Conservation (phyloP, 306 rosid genomes). For the Mucuna pruriens region DNA sequence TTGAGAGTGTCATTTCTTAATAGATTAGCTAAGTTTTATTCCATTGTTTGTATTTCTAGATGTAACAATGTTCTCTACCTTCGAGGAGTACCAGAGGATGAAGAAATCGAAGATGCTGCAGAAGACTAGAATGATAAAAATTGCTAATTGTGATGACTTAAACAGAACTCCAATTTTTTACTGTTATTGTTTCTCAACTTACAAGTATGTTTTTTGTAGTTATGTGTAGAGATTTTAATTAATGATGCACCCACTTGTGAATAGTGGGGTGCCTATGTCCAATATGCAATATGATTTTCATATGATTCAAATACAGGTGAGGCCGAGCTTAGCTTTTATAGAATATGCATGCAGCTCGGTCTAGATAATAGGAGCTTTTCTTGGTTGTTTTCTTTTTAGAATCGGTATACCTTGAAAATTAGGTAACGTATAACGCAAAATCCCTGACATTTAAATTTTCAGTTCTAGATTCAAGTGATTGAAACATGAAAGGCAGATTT, state of each 20-base stretch:
- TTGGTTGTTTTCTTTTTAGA: background rate
- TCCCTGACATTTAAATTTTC: too few species aligned
- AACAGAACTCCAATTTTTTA: background rate
- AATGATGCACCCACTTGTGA: background rate
- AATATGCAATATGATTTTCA: too few species aligned
- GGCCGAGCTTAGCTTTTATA: background rate
- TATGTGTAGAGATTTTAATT: constrained; percentile 38
- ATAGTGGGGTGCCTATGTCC: background rate
- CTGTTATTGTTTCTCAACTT: constrained; percentile 17
- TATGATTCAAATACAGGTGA: background rate
- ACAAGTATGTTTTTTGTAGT: constrained; percentile 18
- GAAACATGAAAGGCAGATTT: too few species aligned
- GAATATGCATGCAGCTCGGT: background rate
- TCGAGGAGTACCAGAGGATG: constrained; percentile 96
- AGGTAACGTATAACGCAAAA: background rate
- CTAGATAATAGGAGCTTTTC: background rate
- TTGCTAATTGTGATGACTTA: constrained; percentile 24
- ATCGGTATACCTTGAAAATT: background rate
- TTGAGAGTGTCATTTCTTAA: background rate
- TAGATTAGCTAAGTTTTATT: background rate
- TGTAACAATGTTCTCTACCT: constrained; percentile 97
- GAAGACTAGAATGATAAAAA: constrained; percentile 56
- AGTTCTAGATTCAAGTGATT: too few species aligned
- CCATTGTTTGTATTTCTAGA: constrained; percentile 49
- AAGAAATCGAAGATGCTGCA: constrained; percentile 92